Conservation (phyloP, 257 asterid genomes). For the Perilla frutescens region DNA sequence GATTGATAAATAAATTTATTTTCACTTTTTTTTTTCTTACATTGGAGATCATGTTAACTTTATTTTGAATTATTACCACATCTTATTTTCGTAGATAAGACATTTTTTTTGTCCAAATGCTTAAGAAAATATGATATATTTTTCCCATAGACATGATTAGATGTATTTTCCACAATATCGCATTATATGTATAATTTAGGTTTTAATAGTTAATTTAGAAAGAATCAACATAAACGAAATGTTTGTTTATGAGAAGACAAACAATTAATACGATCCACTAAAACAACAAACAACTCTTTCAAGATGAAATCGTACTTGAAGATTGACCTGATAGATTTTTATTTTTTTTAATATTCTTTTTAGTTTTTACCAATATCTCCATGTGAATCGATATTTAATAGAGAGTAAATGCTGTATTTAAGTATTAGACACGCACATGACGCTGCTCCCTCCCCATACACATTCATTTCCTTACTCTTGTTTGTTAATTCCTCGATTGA, state of each 20-base stretch:
- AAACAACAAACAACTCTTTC: neutral
- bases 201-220: neutral
- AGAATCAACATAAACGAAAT: neutral
- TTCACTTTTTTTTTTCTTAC: no score
- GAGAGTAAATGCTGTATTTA: slow-evolving; percentile 25
- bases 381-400: slow-evolving; percentile 24
- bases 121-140: no score
- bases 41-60: no score
- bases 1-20: no score
- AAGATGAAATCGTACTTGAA: neutral
- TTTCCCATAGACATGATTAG: no score
- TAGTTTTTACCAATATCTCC: slow-evolving; percentile 7
- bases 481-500: neutral
- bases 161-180: neutral
- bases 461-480: neutral
- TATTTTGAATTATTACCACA: no score
- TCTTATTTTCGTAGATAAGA: no score
- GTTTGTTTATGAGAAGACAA: neutral
- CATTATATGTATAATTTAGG: neutral
- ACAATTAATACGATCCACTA: neutral
- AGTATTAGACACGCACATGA: slow-evolving; percentile 39
- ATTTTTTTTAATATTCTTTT: no score
- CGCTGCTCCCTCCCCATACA: slow-evolving; percentile 28
- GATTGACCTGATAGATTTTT: neutral
- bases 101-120: no score